Evolutionary conservation across 2,329 filamentous ascomycete genomes (phyloP).

Genomic region (Helotiales sp.): DNA sequence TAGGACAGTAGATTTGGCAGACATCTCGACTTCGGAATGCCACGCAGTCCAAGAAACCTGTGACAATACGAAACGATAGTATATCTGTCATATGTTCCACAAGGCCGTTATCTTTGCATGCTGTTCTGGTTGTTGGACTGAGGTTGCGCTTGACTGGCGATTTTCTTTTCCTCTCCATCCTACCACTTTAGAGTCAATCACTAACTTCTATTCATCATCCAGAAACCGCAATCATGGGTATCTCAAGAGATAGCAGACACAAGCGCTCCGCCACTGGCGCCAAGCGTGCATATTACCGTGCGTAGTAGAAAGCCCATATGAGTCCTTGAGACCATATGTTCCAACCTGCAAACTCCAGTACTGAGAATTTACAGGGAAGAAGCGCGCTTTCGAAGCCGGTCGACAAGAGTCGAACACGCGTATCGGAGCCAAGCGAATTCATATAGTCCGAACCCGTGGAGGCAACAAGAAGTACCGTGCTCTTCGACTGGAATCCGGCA

Average conservation of each 20-base stretch:
- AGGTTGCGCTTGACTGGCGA: slow-evolving; percentile 5
- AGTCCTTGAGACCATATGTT: slow-evolving; percentile 61
- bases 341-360: slow-evolving; percentile 59
- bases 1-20: not conserved
- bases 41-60: not conserved
- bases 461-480: slow-evolving; percentile 99
- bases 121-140: slow-evolving; percentile 5
- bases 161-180: not conserved
- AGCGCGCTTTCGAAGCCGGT: slow-evolving; percentile 98
- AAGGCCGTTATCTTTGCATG: not conserved
- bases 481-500: slow-evolving; percentile 96
- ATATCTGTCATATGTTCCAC: not conserved
- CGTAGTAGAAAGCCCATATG: slow-evolving; percentile 72
- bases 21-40: not conserved
- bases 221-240: slow-evolving; percentile 92
- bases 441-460: slow-evolving; percentile 94
- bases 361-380: slow-evolving; percentile 73
- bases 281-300: slow-evolving; percentile 91
- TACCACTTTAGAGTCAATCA: not conserved
- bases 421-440: slow-evolving; percentile 96
- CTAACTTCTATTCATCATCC: slow-evolving; percentile 37
- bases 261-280: slow-evolving; percentile 99
- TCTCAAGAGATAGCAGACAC: slow-evolving; percentile 99
- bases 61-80: not conserved
- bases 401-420: slow-evolving; percentile 99